Conservation (phyloP, 768 basidiomycete genomes). For the Hirschioporus abietinus region DNA sequence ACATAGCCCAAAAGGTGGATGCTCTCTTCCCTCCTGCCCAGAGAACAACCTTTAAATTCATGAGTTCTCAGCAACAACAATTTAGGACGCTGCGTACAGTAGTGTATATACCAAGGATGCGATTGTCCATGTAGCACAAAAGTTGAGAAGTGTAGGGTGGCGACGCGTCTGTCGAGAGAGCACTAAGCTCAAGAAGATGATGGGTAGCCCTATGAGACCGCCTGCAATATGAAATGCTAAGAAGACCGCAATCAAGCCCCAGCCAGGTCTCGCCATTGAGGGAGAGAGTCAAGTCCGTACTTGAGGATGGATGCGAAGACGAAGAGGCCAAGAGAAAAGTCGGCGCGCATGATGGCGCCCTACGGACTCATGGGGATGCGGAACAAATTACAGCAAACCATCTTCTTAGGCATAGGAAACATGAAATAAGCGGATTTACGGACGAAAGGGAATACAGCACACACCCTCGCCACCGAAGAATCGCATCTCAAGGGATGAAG, state of each 20-base stretch:
- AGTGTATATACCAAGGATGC: conserved; percentile 49
- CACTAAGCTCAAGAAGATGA: conserved; percentile 41
- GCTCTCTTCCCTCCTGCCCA: conserved; percentile 12
- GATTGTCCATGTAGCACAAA: conserved; percentile 49
- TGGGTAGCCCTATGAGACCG: conserved; percentile 47
- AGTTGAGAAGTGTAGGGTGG: conserved; percentile 50
- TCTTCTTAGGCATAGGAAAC: background rate
- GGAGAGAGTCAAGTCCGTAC: background rate
- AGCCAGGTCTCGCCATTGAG: background rate
- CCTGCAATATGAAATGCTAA: conserved; percentile 44
- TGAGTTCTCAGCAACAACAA: background rate
- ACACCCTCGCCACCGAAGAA: background rate
- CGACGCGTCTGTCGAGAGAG: conserved; percentile 37
- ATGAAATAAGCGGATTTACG: background rate
- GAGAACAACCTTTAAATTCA: background rate
- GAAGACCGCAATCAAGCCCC: conserved; percentile 30
- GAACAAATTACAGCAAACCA: background rate
- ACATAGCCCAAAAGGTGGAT: conserved; percentile 33
- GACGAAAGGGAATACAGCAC: background rate
- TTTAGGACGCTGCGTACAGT: conserved; percentile 32
- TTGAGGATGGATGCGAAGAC: background rate
- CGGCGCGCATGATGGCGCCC: background rate
- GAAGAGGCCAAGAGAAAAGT: background rate
- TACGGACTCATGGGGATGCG: background rate
- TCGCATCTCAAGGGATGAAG: background rate